Conservation (phyloP, 1,284 basidiomycete species). For the Boletus semigastroideus region DNA sequence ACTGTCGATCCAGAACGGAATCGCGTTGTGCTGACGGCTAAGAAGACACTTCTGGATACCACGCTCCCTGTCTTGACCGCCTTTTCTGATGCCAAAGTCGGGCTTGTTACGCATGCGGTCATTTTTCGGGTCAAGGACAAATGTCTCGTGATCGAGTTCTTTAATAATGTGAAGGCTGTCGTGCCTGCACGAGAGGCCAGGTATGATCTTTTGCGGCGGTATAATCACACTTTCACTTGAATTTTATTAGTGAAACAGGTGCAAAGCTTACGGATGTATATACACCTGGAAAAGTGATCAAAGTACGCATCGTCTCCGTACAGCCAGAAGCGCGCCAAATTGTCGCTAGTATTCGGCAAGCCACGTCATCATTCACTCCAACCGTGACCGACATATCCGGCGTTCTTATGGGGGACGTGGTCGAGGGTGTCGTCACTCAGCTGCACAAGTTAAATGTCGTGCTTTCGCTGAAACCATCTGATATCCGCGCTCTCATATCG, state of each 20-base stretch:
- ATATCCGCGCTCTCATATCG: constrained; percentile 81
- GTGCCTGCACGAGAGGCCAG: constrained; percentile 81
- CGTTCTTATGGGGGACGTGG: constrained; percentile 75
- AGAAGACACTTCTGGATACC: constrained; percentile 89
- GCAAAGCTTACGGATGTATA: constrained; percentile 69
- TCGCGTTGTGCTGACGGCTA: constrained; percentile 86
- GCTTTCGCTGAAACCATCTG: constrained; percentile 68
- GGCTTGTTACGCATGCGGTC: constrained; percentile 80
- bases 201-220: constrained; percentile 43
- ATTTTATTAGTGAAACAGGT: constrained; percentile 28
- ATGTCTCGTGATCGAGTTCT: constrained; percentile 84
- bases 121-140: constrained; percentile 82
- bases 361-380: constrained; percentile 54
- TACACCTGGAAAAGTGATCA: constrained; percentile 80
- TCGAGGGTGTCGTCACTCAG: constrained; percentile 70
- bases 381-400: constrained; percentile 61
- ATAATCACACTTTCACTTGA: neutral
- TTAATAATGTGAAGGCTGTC: constrained; percentile 84
- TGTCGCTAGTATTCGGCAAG: constrained; percentile 87
- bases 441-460: constrained; percentile 86
- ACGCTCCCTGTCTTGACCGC: constrained; percentile 68
- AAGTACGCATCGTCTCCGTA: constrained; percentile 81
- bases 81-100: constrained; percentile 70
- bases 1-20: constrained; percentile 81
- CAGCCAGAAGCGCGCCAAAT: constrained; percentile 67